Base-by-base conservation (phyloP, 2,329 filamentous ascomycete genomes). In the Emericellopsis atlantica region DNA sequence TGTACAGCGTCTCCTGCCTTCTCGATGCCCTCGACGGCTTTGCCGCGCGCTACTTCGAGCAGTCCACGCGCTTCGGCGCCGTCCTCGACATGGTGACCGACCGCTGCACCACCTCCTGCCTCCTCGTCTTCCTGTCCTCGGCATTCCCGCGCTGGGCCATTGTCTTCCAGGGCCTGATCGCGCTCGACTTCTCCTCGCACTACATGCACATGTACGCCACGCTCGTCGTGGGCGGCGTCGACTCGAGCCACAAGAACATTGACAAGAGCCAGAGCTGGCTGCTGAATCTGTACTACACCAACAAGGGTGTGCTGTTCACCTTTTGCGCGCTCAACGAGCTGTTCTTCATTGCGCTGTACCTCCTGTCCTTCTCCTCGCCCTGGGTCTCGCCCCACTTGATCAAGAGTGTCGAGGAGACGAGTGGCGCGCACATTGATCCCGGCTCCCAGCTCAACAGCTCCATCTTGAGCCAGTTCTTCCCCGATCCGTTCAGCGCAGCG, bases 141-240 rank as follows among this genome's bases (percentile, higher is more conserved):
- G 92, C 92, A 16, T 98, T 94, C 66, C 92, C 92, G 5, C 78
- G 89, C 43, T 96, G 87, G 82, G 81, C 86, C 48, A 88, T 96
- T 51, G 57, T 96, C 44, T 98, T 98, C 73, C 92, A 98, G 68
- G 78, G 82, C 36, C 67, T 98, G 55, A 95, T 98, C 61, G 84
- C 83, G 42, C 67, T 98, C 53, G 92, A 98, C 62, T 74, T 98
- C 48, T 84, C 92, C 23, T 95, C 88, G 59, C 92, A 98, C 64
- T 98, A 96, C 60, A 90, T 96, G 71, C 92, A 98, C 67, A 98
- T 98, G 92, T 96, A 94, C 59, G 86, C 89, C 11, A 95, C 88
- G 1, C 69, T 95, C 54, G 81, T 81, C 48, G 92, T 95, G 78
- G 87, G 84, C 41, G 87, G 86, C 40, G 73, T 77, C 41, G 76